These are phyloP conservation scores for Oemleria cerasiformis DNA, from an alignment of 306 rosid genomes.

Conservation along the genomic window DNA sequence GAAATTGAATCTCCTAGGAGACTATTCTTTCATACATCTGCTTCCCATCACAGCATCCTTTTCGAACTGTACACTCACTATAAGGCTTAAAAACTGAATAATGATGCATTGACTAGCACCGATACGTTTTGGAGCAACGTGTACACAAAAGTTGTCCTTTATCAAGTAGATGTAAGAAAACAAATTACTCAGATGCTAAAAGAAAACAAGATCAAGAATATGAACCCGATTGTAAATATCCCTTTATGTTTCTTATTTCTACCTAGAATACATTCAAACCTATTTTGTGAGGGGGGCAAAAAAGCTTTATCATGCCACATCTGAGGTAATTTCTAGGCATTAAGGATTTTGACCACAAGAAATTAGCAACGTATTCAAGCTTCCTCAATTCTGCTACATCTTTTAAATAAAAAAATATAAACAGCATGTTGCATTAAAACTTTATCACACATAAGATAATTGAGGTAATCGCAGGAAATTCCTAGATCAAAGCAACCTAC, in stretches of 20 bases:
- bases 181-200: not conserved
- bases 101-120: not conserved
- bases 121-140: not conserved
- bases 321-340: not conserved
- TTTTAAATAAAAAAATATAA: not conserved
- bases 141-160: not conserved
- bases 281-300: not conserved
- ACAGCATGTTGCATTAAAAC: not conserved
- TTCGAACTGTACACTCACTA: not conserved
- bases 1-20: not conserved
- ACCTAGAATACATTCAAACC: not conserved
- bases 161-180: not conserved
- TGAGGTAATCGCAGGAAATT: not conserved
- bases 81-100: not conserved
- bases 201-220: not conserved
- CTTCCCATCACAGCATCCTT: not conserved
- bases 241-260: not conserved
- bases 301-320: not conserved
- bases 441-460: not conserved
- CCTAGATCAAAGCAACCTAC: not conserved
- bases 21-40: not conserved
- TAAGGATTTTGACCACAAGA: not conserved
- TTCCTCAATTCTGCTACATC: not conserved
- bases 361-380: not conserved
- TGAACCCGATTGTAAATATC: not conserved